Evolutionary conservation across 139 green algal genomes (phyloP).

Genomic region (Chlamydomonas incerta): DNA sequence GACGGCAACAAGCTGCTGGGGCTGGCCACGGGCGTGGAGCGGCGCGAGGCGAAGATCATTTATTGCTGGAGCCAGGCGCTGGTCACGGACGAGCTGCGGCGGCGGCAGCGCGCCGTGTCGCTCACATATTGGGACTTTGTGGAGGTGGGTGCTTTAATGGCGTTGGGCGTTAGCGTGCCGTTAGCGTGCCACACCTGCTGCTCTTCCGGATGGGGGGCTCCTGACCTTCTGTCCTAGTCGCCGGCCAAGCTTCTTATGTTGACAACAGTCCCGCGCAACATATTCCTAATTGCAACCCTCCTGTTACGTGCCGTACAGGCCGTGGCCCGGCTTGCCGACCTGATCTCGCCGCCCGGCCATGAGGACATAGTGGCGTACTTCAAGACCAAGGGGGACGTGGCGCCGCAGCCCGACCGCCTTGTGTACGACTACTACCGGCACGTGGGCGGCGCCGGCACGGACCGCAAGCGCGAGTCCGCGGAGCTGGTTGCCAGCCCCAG

Average conservation of each 20-base stretch:
- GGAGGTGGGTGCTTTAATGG: constrained; percentile 29
- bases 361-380: constrained; percentile 42
- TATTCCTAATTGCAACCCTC: too few relatives aligned
- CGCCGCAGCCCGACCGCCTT: constrained; percentile 2
- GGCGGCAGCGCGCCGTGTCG: constrained; percentile 60
- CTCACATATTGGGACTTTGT: constrained; percentile 65
- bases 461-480: constrained; percentile 27
- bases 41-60: constrained; percentile 59
- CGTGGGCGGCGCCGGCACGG: constrained; percentile 11
- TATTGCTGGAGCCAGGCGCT: constrained; percentile 54
- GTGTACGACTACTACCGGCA: constrained; percentile 31
- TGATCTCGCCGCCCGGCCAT: constrained; percentile 41
- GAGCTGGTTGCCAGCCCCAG: constrained; percentile 11
- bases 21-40: constrained; percentile 39
- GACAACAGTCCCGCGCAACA: too few relatives aligned
- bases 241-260: too few relatives aligned
- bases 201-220: too few relatives aligned
- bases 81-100: constrained; percentile 65
- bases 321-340: constrained; percentile 52
- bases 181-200: too few relatives aligned
- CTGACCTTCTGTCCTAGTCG: too few relatives aligned
- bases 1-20: constrained; percentile 55
- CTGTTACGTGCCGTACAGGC: neutral
- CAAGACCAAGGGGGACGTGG: neutral
- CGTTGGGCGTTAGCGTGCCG: too few relatives aligned